Evolutionary conservation across 2,329 filamentous ascomycete species (phyloP), one percentile per base, ranked within the genome.

Genomic region (Exophiala spinifera): DNA sequence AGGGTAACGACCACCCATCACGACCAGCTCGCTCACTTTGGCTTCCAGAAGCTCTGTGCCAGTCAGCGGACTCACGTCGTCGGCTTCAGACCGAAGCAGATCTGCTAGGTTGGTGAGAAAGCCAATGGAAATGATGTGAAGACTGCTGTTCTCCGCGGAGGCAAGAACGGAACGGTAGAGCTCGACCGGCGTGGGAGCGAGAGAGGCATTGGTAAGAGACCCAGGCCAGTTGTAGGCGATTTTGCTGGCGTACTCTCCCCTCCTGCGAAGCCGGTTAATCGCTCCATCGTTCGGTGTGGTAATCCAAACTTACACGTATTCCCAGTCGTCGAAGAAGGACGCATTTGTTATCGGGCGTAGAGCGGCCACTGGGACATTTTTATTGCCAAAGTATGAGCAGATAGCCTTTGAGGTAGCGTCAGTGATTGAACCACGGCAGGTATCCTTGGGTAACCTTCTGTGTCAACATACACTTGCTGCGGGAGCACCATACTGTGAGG

Each of bases 211-310:
- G 21, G 48, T 51, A 21, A 51, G 48, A 51, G 48, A 23, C 33
- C 48, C 48, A 44, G 48, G 48, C 48, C 48, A 51, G 48, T 51
- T 51, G 48, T 51, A 51, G 10, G 48, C 48, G 25, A 51, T 37
- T 33, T 51, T 51, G 48, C 48, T 51, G 13, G 48, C 48, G 19
- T 51, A 51, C 33, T 51, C 48, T 19, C 48, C 37, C 34, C 48
- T 51, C 48, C 48, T 51, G 8, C 25, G 21, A 43, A 44, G 15
- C 23, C 28, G 7, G 3, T 11, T 10, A 31, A 10, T 10, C 11
- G 28, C 4, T 31, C 8, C 11, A 10, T 10, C 28, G 8, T 31
- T 31, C 6, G 17, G n/a, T 43, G 14, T n/a, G 14, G 13, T 6
- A 5, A 17, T 6, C 20, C 36, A 13, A 4, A 20, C 48, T 7